These are phyloP conservation scores for Aureobasidium namibiae DNA, from an alignment of 2,329 filamentous ascomycete species.

Conservation along the genomic window DNA sequence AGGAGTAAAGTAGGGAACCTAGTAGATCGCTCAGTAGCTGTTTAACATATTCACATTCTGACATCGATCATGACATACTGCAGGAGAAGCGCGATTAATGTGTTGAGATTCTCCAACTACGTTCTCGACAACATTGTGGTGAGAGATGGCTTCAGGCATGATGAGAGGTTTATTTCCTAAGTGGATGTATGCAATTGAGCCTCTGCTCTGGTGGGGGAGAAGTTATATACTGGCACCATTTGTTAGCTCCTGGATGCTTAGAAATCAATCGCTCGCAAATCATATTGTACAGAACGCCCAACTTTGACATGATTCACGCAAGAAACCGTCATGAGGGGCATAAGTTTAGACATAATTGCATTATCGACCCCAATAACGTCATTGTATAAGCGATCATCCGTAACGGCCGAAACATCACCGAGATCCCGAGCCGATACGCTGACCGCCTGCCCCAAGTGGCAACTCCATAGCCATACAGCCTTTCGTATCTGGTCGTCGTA, in stretches of 20 bases:
- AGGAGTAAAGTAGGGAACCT: conserved; percentile 42
- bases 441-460: background rate
- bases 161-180: background rate
- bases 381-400: background rate
- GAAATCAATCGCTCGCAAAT: conserved; percentile 1
- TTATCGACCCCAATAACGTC: background rate
- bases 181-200: background rate
- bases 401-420: background rate
- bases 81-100: conserved; percentile 35
- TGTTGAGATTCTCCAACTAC: conserved; percentile 26
- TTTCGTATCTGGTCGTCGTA: background rate
- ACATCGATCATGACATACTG: conserved; percentile 24
- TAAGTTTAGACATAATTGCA: background rate
- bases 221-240: background rate
- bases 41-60: background rate
- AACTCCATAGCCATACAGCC: background rate
- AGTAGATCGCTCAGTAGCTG: background rate
- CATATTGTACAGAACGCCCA: background rate
- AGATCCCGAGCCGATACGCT: background rate
- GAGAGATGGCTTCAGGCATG: conserved; percentile 17
- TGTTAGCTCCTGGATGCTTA: background rate
- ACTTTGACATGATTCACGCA: too few species aligned
- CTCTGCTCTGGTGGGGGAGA: background rate
- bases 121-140: conserved; percentile 23
- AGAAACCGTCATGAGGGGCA: too few species aligned